phyloP scores from a whole-genome alignment of 2,329 filamentous ascomycete genomes.

The Beauveria asiatica region DNA sequence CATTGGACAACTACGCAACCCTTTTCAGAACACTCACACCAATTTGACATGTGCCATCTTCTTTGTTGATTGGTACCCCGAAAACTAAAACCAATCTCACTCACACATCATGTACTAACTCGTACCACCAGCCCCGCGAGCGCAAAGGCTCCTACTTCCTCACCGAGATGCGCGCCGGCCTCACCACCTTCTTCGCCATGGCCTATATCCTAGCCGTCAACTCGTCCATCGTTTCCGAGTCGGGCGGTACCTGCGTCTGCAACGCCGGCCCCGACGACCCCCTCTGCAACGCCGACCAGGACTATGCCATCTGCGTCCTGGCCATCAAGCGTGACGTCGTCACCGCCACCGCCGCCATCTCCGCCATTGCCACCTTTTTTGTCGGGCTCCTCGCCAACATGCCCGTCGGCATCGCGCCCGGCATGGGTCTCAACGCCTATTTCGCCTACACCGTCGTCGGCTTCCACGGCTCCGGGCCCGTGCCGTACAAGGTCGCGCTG shows the following conservation, averaged over 20 bases:
- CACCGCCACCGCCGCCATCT: slow-evolving; percentile 76
- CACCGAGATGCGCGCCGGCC: slow-evolving; percentile 74
- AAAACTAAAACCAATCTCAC: neutral
- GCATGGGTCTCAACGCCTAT: slow-evolving; percentile 69
- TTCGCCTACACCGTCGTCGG: slow-evolving; percentile 74
- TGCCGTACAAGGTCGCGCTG: slow-evolving; percentile 67
- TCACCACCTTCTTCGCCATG: slow-evolving; percentile 69
- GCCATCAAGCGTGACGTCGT: slow-evolving; percentile 69
- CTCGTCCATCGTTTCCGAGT: slow-evolving; percentile 48
- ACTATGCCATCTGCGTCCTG: slow-evolving; percentile 55
- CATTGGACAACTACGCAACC: neutral
- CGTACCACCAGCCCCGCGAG: slow-evolving; percentile 47
- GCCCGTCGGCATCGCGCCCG: slow-evolving; percentile 32
- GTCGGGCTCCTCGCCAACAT: slow-evolving; percentile 80
- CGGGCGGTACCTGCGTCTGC: slow-evolving; percentile 70
- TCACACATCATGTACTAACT: neutral
- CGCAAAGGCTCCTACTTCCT: slow-evolving; percentile 70
- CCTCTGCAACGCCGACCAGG: slow-evolving; percentile 43
- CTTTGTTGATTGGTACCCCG: neutral
- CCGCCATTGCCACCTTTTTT: slow-evolving; percentile 68
- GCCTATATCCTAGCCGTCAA: slow-evolving; percentile 48
- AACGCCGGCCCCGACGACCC: slow-evolving; percentile 41
- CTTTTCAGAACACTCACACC: neutral
- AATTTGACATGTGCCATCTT: neutral
- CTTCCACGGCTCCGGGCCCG: slow-evolving; percentile 60